phyloP scores from a whole-genome alignment of 495 filamentous ascomycete genomes.

The Penicillium turbatum region DNA sequence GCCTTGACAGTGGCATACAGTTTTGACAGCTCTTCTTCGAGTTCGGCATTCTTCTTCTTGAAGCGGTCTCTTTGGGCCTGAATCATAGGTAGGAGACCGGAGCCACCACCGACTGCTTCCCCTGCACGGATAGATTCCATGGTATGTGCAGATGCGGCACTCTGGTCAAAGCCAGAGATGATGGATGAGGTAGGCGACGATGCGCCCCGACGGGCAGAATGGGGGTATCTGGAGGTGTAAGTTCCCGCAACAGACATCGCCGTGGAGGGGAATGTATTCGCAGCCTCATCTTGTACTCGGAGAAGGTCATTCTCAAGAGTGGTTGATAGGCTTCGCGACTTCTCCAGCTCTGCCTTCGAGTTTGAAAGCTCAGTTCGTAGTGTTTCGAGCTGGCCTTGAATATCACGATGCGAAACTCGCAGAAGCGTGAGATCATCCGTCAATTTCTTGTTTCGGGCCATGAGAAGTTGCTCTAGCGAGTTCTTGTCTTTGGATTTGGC shows the following conservation, averaged over 20 bases:
- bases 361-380: constrained; percentile 79
- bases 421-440: constrained; percentile 88
- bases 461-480: constrained; percentile 81
- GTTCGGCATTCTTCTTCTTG: constrained; percentile 88
- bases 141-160: constrained; percentile 40
- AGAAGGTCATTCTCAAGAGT: constrained; percentile 91
- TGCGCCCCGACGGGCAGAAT: constrained; percentile 63
- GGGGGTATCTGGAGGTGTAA: constrained; percentile 75
- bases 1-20: constrained; percentile 76
- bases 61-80: constrained; percentile 97
- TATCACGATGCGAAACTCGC: constrained; percentile 88
- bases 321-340: constrained; percentile 73
- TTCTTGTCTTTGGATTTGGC: constrained; percentile 63
- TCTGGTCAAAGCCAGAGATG: constrained; percentile 86
- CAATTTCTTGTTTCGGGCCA: constrained; percentile 93
- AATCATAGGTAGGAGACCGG: constrained; percentile 95
- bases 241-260: constrained; percentile 92
- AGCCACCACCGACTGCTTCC: constrained; percentile 74
- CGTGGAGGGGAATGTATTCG: constrained; percentile 77
- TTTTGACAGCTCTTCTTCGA: constrained; percentile 87
- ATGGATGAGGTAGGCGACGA: constrained; percentile 96
- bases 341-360: constrained; percentile 82
- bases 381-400: constrained; percentile 72
- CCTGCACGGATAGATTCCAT: constrained; percentile 59
- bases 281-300: constrained; percentile 77